Percentiles rank a stretch among this genome's conserved stretches.
These are phyloP conservation scores for Caryopteris hybrid DNA, from an alignment of 305 asterid species.

Conservation along the genomic window DNA sequence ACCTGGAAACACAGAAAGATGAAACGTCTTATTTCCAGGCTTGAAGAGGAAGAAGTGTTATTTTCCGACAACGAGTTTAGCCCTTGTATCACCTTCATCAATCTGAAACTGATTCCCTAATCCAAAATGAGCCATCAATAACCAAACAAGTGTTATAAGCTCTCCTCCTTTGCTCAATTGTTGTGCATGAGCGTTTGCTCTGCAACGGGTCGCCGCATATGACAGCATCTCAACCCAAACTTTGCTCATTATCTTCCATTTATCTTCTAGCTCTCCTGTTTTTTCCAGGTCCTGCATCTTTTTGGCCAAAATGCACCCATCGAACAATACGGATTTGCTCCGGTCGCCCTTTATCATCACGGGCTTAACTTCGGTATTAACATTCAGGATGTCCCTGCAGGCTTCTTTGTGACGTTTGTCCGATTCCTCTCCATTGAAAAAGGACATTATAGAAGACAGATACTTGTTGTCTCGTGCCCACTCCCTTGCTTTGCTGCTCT, in stretches of 20 bases:
- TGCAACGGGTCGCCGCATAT: slow-evolving; percentile 46
- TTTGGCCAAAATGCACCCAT: slow-evolving; percentile 42
- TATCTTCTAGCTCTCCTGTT: background rate
- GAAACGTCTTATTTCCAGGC: background rate
- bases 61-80: slow-evolving; percentile 24
- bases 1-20: too few relatives aligned
- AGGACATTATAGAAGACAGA: background rate
- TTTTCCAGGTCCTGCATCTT: slow-evolving; percentile 9
- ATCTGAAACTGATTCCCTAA: slow-evolving; percentile 30
- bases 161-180: slow-evolving; percentile 47
- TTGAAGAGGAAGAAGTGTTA: background rate
- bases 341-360: slow-evolving; percentile 38
- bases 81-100: slow-evolving; percentile 15
- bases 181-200: slow-evolving; percentile 36
- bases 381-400: slow-evolving; percentile 17
- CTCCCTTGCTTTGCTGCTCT: background rate
- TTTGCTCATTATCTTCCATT: slow-evolving; percentile 43
- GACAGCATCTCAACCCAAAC: slow-evolving; percentile 61
- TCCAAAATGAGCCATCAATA: slow-evolving; percentile 58
- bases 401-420: background rate
- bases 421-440: background rate
- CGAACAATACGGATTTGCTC: slow-evolving; percentile 50
- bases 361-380: slow-evolving; percentile 41
- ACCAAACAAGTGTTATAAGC: slow-evolving; percentile 45
- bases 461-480: background rate